Base-by-base conservation (phyloP, 306 rosid species). In the Lathyrus sativus region DNA sequence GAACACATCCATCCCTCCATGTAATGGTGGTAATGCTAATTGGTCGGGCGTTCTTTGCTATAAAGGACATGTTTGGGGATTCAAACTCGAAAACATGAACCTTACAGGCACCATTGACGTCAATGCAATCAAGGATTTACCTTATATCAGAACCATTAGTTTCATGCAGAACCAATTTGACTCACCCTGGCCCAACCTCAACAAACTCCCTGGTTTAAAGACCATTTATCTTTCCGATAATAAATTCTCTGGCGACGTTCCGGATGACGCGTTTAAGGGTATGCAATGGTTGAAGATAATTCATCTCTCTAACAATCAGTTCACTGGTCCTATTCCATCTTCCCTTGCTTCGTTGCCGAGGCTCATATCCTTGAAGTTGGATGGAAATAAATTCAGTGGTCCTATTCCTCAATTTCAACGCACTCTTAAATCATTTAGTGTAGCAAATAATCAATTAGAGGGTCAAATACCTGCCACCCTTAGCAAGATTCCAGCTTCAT, bases 251-350 rank as follows among this genome's bases (percentile, higher is more conserved):
- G 95, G 97, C 0, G 71, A 19, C 19, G 22, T 93, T 82, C 87
- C 87, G 0, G 41, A 68, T 5, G 77, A 81, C 4, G 56, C 72
- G 3, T 93, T 93, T 60, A 29, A 63, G 2, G 62, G 41, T 3
- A 83, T 88, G 96, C 13, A 44, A 8, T 76, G 85, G 73, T 70
- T 93, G 68, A 93, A 93, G 86, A 93, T 80, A 62, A 33, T 90
- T 6, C 37, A 84, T 67, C 44, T 93, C 70, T 84, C 90, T 0
- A 11, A 82, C 6, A 93, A 93, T 59, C 78, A 81, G 3, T 77
- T 93, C 5, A 65, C 61, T 0, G 95, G 96, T 26, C 22, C 22
- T 28, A 84, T 93, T 72, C 99, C 99, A 0, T 31, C 22, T 42
- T 88, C 97, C 0, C 62, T 93, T 28, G 10, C 71, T 2, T 38